Evolutionary conservation across 1,139 yeast genomes (phyloP).

Genomic region (Meyerozyma sp.): DNA sequence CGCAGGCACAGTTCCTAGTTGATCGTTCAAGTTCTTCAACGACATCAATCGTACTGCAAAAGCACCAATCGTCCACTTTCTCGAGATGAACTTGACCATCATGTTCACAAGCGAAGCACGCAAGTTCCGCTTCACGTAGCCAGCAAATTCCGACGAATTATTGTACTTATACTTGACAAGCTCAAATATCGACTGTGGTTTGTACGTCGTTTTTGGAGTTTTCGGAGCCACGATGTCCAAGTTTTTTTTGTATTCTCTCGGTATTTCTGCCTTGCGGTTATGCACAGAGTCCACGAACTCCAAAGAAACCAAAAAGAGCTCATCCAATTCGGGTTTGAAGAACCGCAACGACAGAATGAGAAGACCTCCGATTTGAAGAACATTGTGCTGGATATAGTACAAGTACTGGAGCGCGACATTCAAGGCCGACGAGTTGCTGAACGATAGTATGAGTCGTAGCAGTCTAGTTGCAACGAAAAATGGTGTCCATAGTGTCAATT

Average conservation of each 20-base stretch:
- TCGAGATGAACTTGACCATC: background rate
- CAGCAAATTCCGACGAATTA: conserved; percentile 6
- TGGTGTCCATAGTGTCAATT: conserved; percentile 27
- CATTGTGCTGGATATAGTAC: conserved; percentile 27
- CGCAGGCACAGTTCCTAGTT: conserved; percentile 45
- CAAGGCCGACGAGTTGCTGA: conserved; percentile 9
- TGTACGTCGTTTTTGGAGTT: conserved; percentile 4
- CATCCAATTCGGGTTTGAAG: conserved; percentile 34
- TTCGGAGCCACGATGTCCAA: background rate
- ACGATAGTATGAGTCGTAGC: conserved; percentile 7
- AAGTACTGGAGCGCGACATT: conserved; percentile 13
- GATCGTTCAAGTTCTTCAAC: conserved; percentile 38
- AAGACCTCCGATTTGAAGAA: conserved; percentile 40
- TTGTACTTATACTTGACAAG: conserved; percentile 4
- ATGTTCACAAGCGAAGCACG: background rate
- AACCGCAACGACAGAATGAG: conserved; percentile 32
- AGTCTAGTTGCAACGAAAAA: conserved; percentile 9
- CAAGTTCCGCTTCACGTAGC: conserved; percentile 5
- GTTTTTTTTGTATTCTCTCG: background rate
- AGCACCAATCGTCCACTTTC: conserved; percentile 19
- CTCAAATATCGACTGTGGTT: background rate
- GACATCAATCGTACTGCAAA: conserved; percentile 37
- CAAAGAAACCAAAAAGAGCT: conserved; percentile 34
- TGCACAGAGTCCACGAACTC: conserved; percentile 35
- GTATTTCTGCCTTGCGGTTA: conserved; percentile 28